phyloP scores from a whole-genome alignment of 257 asterid species.

The Nicotiana knightiana region DNA sequence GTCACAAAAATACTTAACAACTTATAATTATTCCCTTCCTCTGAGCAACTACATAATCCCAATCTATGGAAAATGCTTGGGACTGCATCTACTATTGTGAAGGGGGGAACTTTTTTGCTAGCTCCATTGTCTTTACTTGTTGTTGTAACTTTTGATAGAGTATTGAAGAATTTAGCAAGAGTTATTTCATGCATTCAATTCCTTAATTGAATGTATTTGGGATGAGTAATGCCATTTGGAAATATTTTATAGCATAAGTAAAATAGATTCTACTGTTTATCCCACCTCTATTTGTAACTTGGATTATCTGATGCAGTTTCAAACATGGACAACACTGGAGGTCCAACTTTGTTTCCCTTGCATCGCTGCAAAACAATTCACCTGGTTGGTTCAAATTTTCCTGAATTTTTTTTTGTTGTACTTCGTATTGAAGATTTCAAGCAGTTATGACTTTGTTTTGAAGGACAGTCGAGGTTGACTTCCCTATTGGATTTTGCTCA shows the following conservation, averaged over 20 bases:
- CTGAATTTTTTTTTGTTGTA: constrained; percentile 14
- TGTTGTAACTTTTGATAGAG: background rate
- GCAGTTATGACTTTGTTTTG: constrained; percentile 29
- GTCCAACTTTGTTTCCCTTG: constrained; percentile 64
- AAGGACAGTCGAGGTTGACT: constrained; percentile 35
- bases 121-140: too few species aligned
- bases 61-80: too few species aligned
- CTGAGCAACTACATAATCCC: too few species aligned
- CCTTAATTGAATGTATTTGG: background rate
- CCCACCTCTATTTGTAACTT: background rate
- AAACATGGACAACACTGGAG: constrained; percentile 55
- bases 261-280: background rate
- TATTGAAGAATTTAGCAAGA: too few species aligned
- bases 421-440: constrained; percentile 34
- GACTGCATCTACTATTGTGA: too few species aligned
- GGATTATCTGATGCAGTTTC: constrained; percentile 22
- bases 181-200: too few species aligned
- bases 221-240: background rate
- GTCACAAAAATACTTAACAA: too few species aligned
- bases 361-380: constrained; percentile 88
- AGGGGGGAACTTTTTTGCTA: too few species aligned
- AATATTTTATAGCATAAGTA: background rate
- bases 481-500: constrained; percentile 23
- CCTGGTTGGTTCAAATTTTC: constrained; percentile 59
- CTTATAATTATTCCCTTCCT: too few species aligned